phyloP scores from a whole-genome alignment of 2,329 filamentous ascomycete species.

The Fusarium devonianum region DNA sequence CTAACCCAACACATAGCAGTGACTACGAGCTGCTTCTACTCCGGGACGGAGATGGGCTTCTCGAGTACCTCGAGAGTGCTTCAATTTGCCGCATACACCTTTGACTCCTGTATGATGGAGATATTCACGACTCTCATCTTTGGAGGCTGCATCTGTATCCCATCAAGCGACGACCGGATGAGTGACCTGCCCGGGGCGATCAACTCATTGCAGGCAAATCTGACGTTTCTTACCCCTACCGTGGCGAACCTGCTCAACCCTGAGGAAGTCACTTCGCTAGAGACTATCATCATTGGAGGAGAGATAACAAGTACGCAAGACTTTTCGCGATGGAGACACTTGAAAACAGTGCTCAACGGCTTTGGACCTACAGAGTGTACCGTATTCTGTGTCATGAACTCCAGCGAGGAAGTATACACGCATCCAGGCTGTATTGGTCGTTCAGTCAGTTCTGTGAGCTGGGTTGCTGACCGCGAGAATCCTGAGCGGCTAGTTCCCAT shows the following conservation, averaged over 20 bases:
- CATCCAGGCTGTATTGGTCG: not conserved
- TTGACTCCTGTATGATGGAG: not conserved
- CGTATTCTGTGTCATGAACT: constrained; percentile 3
- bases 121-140: constrained; percentile 4
- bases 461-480: not conserved
- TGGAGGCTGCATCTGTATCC: constrained; percentile 8
- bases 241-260: constrained; percentile 1
- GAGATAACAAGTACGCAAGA: constrained; percentile 2
- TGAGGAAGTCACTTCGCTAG: not conserved
- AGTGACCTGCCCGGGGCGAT: constrained; percentile 1
- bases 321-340: constrained; percentile 4
- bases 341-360: constrained; percentile 4
- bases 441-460: constrained; percentile 1
- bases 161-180: not conserved
- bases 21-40: constrained; percentile 7
- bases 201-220: not conserved
- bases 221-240: not conserved
- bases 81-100: constrained; percentile 5
- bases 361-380: constrained; percentile 11
- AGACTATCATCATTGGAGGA: constrained; percentile 2
- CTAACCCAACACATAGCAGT: constrained; percentile 6
- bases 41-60: constrained; percentile 7
- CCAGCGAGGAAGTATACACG: not conserved
- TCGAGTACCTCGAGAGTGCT: constrained; percentile 2
- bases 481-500: not conserved